Evolutionary conservation across 768 basidiomycete genomes (phyloP).

Genomic region (Coprinopsis strossmayeri): DNA sequence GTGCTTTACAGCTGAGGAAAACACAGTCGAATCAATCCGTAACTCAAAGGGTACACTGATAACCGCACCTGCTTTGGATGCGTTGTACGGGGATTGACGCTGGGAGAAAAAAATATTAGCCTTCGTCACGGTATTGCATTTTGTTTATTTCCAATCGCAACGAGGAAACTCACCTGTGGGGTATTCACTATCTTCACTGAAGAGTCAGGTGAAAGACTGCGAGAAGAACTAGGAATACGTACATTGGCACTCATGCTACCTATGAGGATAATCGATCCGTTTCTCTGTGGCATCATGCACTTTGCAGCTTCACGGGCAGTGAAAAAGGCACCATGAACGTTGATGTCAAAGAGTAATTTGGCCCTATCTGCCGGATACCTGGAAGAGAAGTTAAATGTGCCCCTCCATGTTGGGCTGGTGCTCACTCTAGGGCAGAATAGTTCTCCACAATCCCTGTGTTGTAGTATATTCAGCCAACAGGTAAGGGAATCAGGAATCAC

Average conservation of each 20-base stretch:
- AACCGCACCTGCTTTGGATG: slow-evolving; percentile 77
- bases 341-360: slow-evolving; percentile 82
- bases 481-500: background rate
- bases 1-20: slow-evolving; percentile 70
- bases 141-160: too few species aligned
- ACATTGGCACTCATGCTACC: slow-evolving; percentile 90
- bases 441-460: slow-evolving; percentile 77
- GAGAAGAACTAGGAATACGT: slow-evolving; percentile 15
- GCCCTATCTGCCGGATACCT: slow-evolving; percentile 86
- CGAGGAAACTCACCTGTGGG: slow-evolving; percentile 69
- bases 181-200: slow-evolving; percentile 70
- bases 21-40: slow-evolving; percentile 10
- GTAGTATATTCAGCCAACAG: background rate
- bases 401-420: slow-evolving; percentile 9
- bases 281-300: slow-evolving; percentile 77
- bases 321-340: slow-evolving; percentile 91
- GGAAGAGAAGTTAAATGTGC: background rate
- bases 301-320: slow-evolving; percentile 95
- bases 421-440: slow-evolving; percentile 78
- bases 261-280: slow-evolving; percentile 80
- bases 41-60: too few species aligned
- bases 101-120: slow-evolving; percentile 20
- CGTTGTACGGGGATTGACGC: slow-evolving; percentile 93
- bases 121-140: background rate
- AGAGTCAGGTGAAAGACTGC: background rate